Evolutionary conservation across 768 basidiomycete species (phyloP).

Genomic region (Xerocomellus amylosporus): DNA sequence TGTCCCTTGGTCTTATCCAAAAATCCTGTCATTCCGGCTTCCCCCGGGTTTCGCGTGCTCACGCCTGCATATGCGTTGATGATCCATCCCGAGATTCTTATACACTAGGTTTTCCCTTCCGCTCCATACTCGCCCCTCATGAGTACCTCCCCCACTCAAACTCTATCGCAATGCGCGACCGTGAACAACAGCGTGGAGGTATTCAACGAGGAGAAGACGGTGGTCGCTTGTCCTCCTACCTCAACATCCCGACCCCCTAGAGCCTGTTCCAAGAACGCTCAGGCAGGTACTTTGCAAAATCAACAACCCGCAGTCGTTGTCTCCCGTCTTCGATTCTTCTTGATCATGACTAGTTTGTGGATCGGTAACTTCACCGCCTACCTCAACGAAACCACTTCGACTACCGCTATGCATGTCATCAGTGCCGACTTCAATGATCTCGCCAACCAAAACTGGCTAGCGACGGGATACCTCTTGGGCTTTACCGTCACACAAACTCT

Average conservation of each 20-base stretch:
- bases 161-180: conserved; percentile 33
- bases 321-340: conserved; percentile 29
- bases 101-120: conserved; percentile 7
- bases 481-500: conserved; percentile 37
- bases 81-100: conserved; percentile 15
- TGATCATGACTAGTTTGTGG: conserved; percentile 36
- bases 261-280: neutral
- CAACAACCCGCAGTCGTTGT: conserved; percentile 30
- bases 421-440: conserved; percentile 29
- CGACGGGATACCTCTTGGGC: conserved; percentile 34
- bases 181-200: conserved; percentile 28
- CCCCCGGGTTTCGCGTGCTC: conserved; percentile 13
- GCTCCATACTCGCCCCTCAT: conserved; percentile 18
- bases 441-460: conserved; percentile 36
- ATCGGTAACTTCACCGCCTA: conserved; percentile 37
- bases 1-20: conserved; percentile 4
- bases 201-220: conserved; percentile 25
- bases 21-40: conserved; percentile 2
- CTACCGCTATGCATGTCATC: conserved; percentile 37
- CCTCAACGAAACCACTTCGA: conserved; percentile 35
- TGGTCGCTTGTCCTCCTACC: neutral
- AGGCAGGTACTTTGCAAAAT: neutral
- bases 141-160: conserved; percentile 27
- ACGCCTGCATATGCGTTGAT: conserved; percentile 13
- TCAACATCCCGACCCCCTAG: neutral